A percentile compares a stretch with the other conserved stretches of the same genome.
Evolutionary conservation across 805 yeast species (phyloP).

Genomic region (Tanozyma kutaoensis): DNA sequence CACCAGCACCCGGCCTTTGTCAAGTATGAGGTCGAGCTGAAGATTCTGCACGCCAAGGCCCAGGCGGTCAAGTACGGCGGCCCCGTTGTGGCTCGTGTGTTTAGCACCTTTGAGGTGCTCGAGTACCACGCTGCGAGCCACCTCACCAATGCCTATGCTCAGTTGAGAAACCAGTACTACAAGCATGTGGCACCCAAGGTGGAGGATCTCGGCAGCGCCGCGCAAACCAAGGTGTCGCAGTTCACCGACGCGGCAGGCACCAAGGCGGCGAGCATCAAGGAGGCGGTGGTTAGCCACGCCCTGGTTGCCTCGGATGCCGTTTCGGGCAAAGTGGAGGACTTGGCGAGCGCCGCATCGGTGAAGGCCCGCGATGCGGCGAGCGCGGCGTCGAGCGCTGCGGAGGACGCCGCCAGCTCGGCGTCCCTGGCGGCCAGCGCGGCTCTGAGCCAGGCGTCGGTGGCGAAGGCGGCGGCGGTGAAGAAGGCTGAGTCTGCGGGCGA

Average conservation of each 20-base stretch:
- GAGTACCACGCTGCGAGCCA: conserved; percentile 19
- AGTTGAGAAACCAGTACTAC: conserved; percentile 10
- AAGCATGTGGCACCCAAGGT: conserved; percentile 8
- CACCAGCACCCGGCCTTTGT: conserved; percentile 21
- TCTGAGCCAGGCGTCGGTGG: too few species aligned
- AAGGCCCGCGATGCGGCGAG: neutral
- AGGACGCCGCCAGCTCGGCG: neutral
- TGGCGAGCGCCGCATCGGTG: neutral
- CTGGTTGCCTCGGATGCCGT: neutral
- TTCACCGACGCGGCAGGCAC: neutral
- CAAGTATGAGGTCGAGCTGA: conserved; percentile 16
- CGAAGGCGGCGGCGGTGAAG: neutral
- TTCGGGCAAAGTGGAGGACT: neutral
- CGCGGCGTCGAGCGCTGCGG: neutral
- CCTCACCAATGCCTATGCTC: conserved; percentile 7
- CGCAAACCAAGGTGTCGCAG: conserved; percentile 1
- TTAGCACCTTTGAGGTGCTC: conserved; percentile 13
- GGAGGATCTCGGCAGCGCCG: too few species aligned
- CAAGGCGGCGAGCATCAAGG: neutral
- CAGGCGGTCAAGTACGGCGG: conserved; percentile 10
- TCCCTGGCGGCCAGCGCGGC: neutral
- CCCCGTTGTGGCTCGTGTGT: too few species aligned
- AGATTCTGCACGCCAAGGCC: conserved; percentile 11
- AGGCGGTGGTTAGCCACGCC: neutral
- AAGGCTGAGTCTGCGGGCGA: neutral